Evolutionary conservation across 805 yeast genomes (phyloP).

Genomic region (Maudiozyma serrabonitensis): DNA sequence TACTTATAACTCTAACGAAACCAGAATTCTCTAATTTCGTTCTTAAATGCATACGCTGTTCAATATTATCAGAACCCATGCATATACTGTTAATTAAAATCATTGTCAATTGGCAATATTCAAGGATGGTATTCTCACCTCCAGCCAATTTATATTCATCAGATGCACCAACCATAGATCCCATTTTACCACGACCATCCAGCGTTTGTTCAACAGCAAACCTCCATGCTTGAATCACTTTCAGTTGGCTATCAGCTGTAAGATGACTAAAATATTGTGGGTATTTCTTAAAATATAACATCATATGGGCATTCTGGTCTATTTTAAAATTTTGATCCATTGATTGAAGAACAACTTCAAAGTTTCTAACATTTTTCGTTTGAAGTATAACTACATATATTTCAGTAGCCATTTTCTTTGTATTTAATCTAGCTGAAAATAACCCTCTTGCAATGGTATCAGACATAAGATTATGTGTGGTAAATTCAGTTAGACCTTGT

Average conservation of each 20-base stretch:
- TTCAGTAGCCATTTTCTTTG: slow-evolving; percentile 75
- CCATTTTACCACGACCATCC: slow-evolving; percentile 82
- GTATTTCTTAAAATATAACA: slow-evolving; percentile 9
- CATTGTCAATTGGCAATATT: slow-evolving; percentile 27
- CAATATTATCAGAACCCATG: slow-evolving; percentile 18
- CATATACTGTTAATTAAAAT: slow-evolving; percentile 27
- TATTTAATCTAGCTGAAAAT: slow-evolving; percentile 61
- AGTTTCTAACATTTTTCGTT: slow-evolving; percentile 38
- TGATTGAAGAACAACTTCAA: slow-evolving; percentile 30
- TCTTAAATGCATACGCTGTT: slow-evolving; percentile 27
- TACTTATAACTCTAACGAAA: slow-evolving; percentile 27
- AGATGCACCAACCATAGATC: slow-evolving; percentile 86
- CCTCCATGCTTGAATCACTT: slow-evolving; percentile 61
- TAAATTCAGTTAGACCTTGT: slow-evolving; percentile 21
- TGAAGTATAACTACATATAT: slow-evolving; percentile 50
- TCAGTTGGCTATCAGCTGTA: slow-evolving; percentile 16
- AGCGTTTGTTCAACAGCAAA: slow-evolving; percentile 53
- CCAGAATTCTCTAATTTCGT: slow-evolving; percentile 27
- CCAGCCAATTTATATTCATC: slow-evolving; percentile 52
- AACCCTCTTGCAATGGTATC: slow-evolving; percentile 64
- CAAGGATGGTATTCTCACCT: slow-evolving; percentile 34
- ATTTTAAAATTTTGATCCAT: slow-evolving; percentile 29
- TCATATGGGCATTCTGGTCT: slow-evolving; percentile 22
- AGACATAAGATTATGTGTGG: slow-evolving; percentile 33
- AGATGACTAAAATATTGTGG: slow-evolving; percentile 15